Evolutionary conservation across 257 asterid genomes (phyloP).

Genomic region (Solanum chmielewskii): DNA sequence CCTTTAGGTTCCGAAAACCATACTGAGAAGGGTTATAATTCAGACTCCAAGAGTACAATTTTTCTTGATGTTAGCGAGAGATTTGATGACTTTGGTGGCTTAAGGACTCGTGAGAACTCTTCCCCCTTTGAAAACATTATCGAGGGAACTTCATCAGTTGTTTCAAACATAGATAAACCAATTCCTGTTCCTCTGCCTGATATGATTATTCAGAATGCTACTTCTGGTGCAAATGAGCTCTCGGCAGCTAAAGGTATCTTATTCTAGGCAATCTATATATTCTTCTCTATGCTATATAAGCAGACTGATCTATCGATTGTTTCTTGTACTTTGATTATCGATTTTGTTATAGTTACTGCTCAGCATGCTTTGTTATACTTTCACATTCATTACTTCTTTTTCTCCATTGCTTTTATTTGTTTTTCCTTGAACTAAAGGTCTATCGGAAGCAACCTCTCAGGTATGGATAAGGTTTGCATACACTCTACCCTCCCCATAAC

Average conservation of each 20-base stretch:
- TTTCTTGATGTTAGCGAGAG: conserved; percentile 13
- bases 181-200: conserved; percentile 13
- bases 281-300: neutral
- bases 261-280: neutral
- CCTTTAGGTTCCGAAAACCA: conserved; percentile 13
- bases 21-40: neutral
- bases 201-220: conserved; percentile 15
- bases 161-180: neutral
- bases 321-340: neutral
- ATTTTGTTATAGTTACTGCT: neutral
- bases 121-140: conserved; percentile 11
- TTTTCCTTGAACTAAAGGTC: neutral
- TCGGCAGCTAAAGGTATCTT: conserved; percentile 4
- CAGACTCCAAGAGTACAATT: conserved; percentile 13
- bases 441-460: neutral
- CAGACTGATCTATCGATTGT: neutral
- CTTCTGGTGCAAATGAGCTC: neutral
- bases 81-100: conserved; percentile 20
- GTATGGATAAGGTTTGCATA: neutral
- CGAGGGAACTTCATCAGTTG: conserved; percentile 2
- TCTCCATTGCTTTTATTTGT: neutral
- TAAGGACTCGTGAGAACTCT: conserved; percentile 9
- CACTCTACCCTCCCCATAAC: neutral
- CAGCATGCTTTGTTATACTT: neutral
- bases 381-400: neutral